These are phyloP conservation scores for Mycena floridula DNA, from an alignment of 768 basidiomycete genomes.

Conservation along the genomic window DNA sequence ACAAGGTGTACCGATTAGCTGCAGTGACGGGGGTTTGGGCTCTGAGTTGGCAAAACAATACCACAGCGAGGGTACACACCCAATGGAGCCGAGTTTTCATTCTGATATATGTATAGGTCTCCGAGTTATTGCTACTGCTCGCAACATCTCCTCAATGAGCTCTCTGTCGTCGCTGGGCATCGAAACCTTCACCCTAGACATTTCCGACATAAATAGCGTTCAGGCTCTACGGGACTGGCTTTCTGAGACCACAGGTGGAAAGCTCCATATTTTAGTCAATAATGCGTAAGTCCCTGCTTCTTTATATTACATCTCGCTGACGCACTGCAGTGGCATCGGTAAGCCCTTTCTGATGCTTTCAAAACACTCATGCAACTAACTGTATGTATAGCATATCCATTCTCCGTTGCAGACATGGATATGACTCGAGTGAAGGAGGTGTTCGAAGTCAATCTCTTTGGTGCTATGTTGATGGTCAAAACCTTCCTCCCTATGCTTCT, in stretches of 20 bases:
- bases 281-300: conserved; percentile 13
- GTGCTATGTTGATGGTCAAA: conserved; percentile 16
- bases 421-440: conserved; percentile 11
- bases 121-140: conserved; percentile 21
- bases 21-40: neutral
- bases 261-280: conserved; percentile 23
- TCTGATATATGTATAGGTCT: conserved; percentile 7
- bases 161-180: conserved; percentile 9
- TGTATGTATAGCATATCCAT: conserved; percentile 10
- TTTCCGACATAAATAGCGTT: conserved; percentile 11
- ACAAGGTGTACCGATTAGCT: no score
- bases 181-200: conserved; percentile 18
- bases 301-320: no score
- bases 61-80: neutral
- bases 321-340: no score
- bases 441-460: conserved; percentile 23
- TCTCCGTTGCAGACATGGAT: conserved; percentile 14
- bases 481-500: conserved; percentile 18
- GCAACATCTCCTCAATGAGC: conserved; percentile 11
- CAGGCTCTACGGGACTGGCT: conserved; percentile 5
- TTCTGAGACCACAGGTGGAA: conserved; percentile 14
- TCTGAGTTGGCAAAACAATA: neutral
- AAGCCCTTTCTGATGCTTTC: no score
- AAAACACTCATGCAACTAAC: no score
- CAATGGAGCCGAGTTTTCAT: neutral